Evolutionary conservation across 139 green algal genomes (phyloP).

Genomic region (Asterochloris sp.): DNA sequence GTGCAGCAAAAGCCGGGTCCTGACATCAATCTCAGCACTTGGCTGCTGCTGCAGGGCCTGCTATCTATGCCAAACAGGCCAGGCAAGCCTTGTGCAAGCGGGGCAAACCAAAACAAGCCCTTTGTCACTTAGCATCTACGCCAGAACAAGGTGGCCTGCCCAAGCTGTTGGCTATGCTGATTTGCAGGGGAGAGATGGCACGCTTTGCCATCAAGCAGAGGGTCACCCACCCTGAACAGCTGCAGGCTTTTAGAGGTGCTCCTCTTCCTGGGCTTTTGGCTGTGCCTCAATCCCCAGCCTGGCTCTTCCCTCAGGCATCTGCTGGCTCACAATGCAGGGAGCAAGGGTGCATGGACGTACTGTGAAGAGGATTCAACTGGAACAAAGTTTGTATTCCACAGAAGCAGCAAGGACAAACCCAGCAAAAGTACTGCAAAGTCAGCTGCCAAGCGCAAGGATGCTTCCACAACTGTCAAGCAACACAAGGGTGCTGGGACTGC

Average conservation of each 20-base stretch:
- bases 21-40: not conserved
- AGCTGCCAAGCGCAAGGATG: not conserved
- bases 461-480: not conserved
- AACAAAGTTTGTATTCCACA: not conserved
- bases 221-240: slow-evolving; percentile 9
- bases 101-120: not conserved
- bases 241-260: slow-evolving; percentile 20
- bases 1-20: not conserved
- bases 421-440: not conserved
- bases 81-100: not conserved
- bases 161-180: not conserved
- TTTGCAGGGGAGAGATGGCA: slow-evolving; percentile 19
- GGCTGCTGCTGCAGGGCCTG: not conserved
- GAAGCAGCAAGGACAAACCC: not conserved
- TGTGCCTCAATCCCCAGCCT: not conserved
- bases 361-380: not conserved
- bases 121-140: not conserved
- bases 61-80: not conserved
- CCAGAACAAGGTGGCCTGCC: not conserved
- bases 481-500: too few species aligned
- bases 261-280: not conserved
- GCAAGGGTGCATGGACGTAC: not conserved
- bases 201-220: slow-evolving; percentile 23
- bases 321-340: not conserved
- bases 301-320: not conserved